Evolutionary conservation across 2,329 filamentous ascomycete genomes (phyloP), one percentile per base, ranked within the genome.

Genomic region (Epichloe gansuensis): DNA sequence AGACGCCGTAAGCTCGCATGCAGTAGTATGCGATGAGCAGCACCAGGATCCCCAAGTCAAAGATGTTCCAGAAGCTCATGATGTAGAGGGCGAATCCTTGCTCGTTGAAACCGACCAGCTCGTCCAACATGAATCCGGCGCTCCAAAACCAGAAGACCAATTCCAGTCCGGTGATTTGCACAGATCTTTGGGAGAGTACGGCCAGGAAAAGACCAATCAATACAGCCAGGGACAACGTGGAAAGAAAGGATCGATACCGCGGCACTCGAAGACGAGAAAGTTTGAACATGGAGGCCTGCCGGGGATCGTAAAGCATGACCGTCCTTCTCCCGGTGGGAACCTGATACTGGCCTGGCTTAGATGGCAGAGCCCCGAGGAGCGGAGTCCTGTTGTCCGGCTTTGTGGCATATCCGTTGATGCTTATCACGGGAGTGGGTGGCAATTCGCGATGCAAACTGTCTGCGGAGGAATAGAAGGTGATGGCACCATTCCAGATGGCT

Each of bases 141-240:
- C 89, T 95, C 91, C 91, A 97, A 67, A 96, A 88, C 91, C 91
- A 97, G 69, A 97, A 96, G 12, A 95, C 67, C 15, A 96, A 74
- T 66, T 97, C 91, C 9, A 96, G 72, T 0, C 80, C 80, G 1
- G 89, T 95, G 61, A 97, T 95, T 50, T 83, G 78, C 51, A 84
- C 77, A 3, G 88, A 91, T 54, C 88, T 80, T 63, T 87, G 74
- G 11, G 80, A 73, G 3, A 96, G 76, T 9, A 97, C 90, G 9
- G 89, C 85, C 17, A 96, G 72, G 65, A 95, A 96, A 11, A 96
- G 76, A 13, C 82, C 85, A 41, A 96, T 83, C 64, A 97, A 76
- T 46, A 95, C 81, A 23, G 87, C 88, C 52, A 95, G 84, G 2
- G 91, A 96, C 53, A 90, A 71, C 0, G 91, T 96, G 1, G 90